phyloP scores from a whole-genome alignment of 225 moss, liverwort and hornwort species.

The Sphagnum contortum region DNA sequence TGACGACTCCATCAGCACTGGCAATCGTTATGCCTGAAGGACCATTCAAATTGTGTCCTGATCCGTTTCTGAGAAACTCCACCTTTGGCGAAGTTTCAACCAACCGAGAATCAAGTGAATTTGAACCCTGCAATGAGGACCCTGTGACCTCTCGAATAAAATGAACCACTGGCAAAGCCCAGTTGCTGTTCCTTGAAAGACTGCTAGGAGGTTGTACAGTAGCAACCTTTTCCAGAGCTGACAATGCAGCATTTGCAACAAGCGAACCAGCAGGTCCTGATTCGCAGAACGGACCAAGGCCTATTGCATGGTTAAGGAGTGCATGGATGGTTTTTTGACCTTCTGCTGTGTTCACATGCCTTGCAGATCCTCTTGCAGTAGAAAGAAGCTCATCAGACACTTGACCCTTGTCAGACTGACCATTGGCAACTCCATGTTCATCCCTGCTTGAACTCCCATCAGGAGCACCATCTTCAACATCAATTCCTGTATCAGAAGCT shows the following conservation, averaged over 20 bases:
- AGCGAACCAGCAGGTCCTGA: constrained; percentile 24
- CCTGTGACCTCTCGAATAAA: background rate
- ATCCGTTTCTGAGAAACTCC: background rate
- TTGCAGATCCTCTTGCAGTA: no score
- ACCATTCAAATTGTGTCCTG: background rate
- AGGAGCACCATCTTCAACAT: no score
- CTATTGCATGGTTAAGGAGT: constrained; percentile 29
- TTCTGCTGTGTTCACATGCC: background rate
- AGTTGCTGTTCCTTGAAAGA: background rate
- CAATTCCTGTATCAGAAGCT: background rate
- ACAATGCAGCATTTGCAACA: constrained; percentile 27
- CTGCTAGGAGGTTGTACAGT: no score
- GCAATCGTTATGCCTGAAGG: constrained; percentile 33
- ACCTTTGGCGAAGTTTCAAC: background rate
- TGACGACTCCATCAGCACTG: constrained; percentile 48
- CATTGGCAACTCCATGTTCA: no score
- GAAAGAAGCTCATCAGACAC: no score
- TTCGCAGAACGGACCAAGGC: constrained; percentile 12
- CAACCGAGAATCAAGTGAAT: constrained; percentile 2
- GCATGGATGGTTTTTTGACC: constrained; percentile 19
- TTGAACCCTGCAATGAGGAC: constrained; percentile 1
- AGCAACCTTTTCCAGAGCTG: constrained; percentile 22
- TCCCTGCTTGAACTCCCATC: no score
- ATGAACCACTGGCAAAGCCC: background rate
- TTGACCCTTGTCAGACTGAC: no score